phyloP scores from a whole-genome alignment of 202 grass and related monocot species.

The Zizania palustris region DNA sequence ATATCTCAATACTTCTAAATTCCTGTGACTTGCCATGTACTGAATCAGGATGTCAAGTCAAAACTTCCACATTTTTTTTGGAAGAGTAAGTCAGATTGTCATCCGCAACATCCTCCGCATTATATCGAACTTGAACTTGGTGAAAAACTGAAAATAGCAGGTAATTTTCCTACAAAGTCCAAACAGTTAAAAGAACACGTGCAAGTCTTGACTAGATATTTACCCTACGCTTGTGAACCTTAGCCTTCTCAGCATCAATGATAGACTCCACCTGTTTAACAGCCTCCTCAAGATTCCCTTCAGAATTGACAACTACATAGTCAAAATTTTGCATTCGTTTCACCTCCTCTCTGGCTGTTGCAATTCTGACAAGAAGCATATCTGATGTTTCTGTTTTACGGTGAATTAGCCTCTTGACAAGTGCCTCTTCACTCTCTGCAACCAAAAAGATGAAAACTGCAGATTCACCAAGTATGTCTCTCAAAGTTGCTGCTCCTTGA shows the following conservation, averaged over 20 bases:
- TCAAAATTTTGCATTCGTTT: slow-evolving; percentile 69
- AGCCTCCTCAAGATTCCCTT: slow-evolving; percentile 83
- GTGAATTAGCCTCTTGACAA: slow-evolving; percentile 79
- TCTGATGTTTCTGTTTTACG: slow-evolving; percentile 92
- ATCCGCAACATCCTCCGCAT: slow-evolving; percentile 16
- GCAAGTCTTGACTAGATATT: slow-evolving; percentile 50
- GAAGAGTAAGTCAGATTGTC: slow-evolving; percentile 28
- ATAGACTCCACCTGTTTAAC: slow-evolving; percentile 82
- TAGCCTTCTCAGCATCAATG: slow-evolving; percentile 92
- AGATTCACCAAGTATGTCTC: slow-evolving; percentile 80
- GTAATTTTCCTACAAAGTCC: slow-evolving; percentile 24
- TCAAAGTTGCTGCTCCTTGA: slow-evolving; percentile 87
- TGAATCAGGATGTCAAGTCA: slow-evolving; percentile 25
- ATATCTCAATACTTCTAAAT: slow-evolving; percentile 6
- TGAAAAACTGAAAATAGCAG: not conserved
- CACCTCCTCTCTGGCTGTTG: slow-evolving; percentile 88
- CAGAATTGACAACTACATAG: slow-evolving; percentile 85
- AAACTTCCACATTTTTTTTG: slow-evolving; percentile 3
- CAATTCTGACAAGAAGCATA: slow-evolving; percentile 91
- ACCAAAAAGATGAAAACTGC: slow-evolving; percentile 94
- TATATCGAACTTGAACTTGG: slow-evolving; percentile 31
- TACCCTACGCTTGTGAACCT: slow-evolving; percentile 56
- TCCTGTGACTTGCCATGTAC: slow-evolving; percentile 13
- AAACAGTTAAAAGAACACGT: not conserved
- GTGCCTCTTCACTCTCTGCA: slow-evolving; percentile 84